Conservation (phyloP, 805 yeast species). For the Lipomyces mesembrius region DNA sequence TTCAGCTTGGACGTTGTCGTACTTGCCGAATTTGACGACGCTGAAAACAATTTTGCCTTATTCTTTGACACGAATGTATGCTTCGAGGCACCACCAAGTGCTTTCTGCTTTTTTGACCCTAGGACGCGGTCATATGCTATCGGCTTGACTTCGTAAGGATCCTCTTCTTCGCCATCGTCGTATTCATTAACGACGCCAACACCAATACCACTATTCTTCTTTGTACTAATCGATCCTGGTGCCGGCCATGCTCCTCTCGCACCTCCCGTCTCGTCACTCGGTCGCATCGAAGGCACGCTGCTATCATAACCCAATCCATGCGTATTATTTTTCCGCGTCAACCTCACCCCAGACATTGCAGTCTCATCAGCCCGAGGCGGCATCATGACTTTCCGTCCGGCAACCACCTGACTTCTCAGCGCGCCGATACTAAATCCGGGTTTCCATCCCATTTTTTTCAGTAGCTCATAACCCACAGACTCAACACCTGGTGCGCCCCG, state of each 20-base stretch:
- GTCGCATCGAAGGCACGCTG: conserved; percentile 9
- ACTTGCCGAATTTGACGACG: neutral
- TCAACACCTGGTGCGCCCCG: conserved; percentile 42
- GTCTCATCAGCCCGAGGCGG: conserved; percentile 32
- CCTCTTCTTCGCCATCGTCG: conserved; percentile 40
- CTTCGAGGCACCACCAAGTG: neutral
- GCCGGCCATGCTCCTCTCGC: conserved; percentile 5
- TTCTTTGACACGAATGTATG: neutral
- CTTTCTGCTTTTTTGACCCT: conserved; percentile 15
- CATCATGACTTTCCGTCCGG: conserved; percentile 27
- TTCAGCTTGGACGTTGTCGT: neutral
- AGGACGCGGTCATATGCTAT: conserved; percentile 18
- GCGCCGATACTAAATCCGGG: conserved; percentile 82
- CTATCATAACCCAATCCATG: conserved; percentile 39
- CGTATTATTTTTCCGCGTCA: conserved; percentile 1
- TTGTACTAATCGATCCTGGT: conserved; percentile 19
- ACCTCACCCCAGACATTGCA: neutral
- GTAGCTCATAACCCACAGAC: conserved; percentile 70
- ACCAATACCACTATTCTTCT: conserved; percentile 37
- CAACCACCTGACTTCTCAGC: conserved; percentile 62
- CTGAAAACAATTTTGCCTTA: conserved; percentile 4
- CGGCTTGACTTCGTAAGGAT: conserved; percentile 33
- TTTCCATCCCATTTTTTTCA: conserved; percentile 81
- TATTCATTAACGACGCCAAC: conserved; percentile 38
- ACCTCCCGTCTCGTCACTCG: neutral